Evolutionary conservation across 2,329 filamentous ascomycete genomes (phyloP), one percentile per base, ranked within the genome.

Genomic region (Hymenotorrendiella dingleyae): DNA sequence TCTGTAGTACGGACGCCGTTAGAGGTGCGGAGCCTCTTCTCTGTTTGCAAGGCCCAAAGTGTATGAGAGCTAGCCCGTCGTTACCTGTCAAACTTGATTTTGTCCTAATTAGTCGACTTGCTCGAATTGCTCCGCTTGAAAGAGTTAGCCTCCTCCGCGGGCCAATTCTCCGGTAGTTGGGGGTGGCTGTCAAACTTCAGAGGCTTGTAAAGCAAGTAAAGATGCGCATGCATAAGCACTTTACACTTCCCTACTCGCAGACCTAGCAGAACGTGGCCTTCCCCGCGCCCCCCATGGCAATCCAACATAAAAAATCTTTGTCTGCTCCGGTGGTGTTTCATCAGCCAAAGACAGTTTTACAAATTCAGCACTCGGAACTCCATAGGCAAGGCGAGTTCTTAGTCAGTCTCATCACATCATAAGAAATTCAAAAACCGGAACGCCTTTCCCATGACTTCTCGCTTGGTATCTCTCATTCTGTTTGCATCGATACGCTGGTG

Each of bases 11-110:
- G 39, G 48, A 47, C 27, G 27, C 49, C 43, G 46, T 56, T 55
- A n/a, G 29, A 40, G 20, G 28, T 19, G 20, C 16, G 32, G 44
- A 45, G 42, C 39, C 46, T 54, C 49, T 47, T 43, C 24, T 29
- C 46, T 58, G 55, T 57, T 59, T 57, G 51, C 47, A 49, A 54
- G 42, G n/a, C n/a, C n/a, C n/a, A n/a, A n/a, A n/a, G n/a, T n/a
- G n/a, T n/a, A n/a, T n/a, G n/a, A n/a, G n/a, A n/a, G n/a, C n/a
- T n/a, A n/a, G n/a, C n/a, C 16, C 12, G 21, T 50, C 44, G 42
- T 53, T 48, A 49, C 47, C 48, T 59, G 55, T 56, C 55, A 54
- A 40, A 47, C n/a, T n/a, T n/a, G n/a, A n/a, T n/a, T n/a, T n/a
- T n/a, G n/a, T n/a, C n/a, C n/a, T n/a, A n/a, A n/a, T n/a, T n/a